Conservation (phyloP, 2,329 filamentous ascomycete species). For the Stemphylium vesicarium region DNA sequence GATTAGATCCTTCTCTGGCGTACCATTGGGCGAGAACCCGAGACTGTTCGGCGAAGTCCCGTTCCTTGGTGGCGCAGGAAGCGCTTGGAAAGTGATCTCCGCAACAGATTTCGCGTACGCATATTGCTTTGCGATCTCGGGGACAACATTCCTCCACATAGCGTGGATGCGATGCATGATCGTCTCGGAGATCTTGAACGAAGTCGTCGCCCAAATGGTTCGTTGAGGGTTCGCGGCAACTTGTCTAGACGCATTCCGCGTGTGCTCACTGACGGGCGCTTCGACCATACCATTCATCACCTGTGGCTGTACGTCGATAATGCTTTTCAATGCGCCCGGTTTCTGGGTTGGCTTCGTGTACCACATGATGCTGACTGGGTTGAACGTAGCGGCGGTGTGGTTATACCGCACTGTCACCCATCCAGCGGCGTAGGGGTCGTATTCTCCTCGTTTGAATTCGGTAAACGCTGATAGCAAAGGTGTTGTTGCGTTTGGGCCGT, state of each 20-base stretch:
- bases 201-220: constrained; percentile 35
- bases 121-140: constrained; percentile 19
- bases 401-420: constrained; percentile 35
- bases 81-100: constrained; percentile 31
- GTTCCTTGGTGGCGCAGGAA: constrained; percentile 22
- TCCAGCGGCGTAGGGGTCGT: constrained; percentile 32
- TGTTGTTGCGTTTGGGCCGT: constrained; percentile 16
- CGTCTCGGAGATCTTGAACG: constrained; percentile 25
- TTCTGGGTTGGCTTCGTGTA: constrained; percentile 28
- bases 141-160: constrained; percentile 25
- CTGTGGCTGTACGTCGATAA: constrained; percentile 23
- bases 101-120: constrained; percentile 21
- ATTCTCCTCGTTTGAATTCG: constrained; percentile 23
- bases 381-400: constrained; percentile 20
- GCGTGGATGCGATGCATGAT: constrained; percentile 28
- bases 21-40: constrained; percentile 21
- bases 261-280: constrained; percentile 25
- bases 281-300: constrained; percentile 23
- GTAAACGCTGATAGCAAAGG: constrained; percentile 28
- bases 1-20: constrained; percentile 23
- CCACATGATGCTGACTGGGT: constrained; percentile 30
- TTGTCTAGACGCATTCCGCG: constrained; percentile 27
- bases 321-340: constrained; percentile 22
- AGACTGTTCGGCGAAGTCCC: constrained; percentile 23
- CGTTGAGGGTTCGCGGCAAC: constrained; percentile 18